Conservation (phyloP, 129 eudicot genomes). For the Artemisia annua region DNA sequence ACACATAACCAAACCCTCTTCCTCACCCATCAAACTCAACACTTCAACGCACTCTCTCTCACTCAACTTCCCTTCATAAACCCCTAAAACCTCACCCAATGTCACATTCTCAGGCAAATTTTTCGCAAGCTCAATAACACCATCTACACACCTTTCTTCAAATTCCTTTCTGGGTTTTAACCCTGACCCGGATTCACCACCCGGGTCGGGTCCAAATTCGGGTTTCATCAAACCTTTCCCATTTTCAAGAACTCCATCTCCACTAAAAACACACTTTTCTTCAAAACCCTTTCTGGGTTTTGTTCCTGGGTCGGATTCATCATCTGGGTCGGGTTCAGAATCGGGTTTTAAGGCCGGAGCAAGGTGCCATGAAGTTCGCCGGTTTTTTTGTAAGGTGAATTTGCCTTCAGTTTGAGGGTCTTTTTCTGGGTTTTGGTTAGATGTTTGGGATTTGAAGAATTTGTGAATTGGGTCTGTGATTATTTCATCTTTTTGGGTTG, state of each 20-base stretch:
- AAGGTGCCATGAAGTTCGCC: constrained; percentile 78
- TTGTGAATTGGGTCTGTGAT: constrained; percentile 67
- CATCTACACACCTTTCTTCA: constrained; percentile 23
- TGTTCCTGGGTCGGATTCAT: too few species aligned
- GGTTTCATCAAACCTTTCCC: constrained; percentile 40
- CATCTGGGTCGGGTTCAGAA: neutral
- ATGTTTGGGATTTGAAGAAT: constrained; percentile 69
- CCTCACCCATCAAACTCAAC: constrained; percentile 58
- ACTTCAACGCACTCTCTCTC: constrained; percentile 66
- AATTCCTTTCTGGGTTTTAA: neutral
- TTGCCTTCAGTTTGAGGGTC: constrained; percentile 63
- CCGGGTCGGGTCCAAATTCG: neutral
- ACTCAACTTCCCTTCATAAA: constrained; percentile 58
- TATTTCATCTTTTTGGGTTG: constrained; percentile 24
- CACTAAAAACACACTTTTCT: constrained; percentile 14
- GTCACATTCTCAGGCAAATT: constrained; percentile 62
- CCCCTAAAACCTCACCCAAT: constrained; percentile 64
- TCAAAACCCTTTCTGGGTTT: constrained; percentile 16
- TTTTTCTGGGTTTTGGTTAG: constrained; percentile 35
- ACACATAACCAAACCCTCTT: constrained; percentile 54
- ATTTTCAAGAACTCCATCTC: constrained; percentile 38
- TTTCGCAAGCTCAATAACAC: constrained; percentile 55
- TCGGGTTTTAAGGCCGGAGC: constrained; percentile 33
- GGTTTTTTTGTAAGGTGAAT: constrained; percentile 66
- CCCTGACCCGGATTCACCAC: neutral